Percentiles rank a stretch among this genome's conserved stretches.
Conservation (phyloP, 2,329 filamentous ascomycete genomes). For the Pseudogymnoascus sp. region DNA sequence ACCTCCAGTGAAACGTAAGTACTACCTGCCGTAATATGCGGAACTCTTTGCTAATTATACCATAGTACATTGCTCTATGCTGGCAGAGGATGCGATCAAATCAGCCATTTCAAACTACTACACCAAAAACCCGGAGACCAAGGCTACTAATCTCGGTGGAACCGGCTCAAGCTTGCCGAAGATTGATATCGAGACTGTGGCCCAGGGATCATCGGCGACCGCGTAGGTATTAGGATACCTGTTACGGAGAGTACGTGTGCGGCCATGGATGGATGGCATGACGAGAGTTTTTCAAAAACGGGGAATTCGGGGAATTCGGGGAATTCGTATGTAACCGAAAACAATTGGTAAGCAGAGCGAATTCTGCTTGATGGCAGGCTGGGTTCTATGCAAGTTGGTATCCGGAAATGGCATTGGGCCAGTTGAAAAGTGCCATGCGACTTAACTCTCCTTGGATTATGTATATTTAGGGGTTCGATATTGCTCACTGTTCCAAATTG, state of each 20-base stretch:
- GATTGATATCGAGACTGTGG: slow-evolving; percentile 52
- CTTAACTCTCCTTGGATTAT: slow-evolving; percentile 3
- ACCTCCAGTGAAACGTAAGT: slow-evolving; percentile 78
- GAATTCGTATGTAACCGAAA: slow-evolving; percentile 1
- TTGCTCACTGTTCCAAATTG: slow-evolving; percentile 6
- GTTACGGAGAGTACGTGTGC: neutral
- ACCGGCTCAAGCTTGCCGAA: slow-evolving; percentile 63
- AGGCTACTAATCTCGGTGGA: slow-evolving; percentile 68
- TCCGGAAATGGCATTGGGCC: neutral
- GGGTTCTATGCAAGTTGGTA: slow-evolving; percentile 5
- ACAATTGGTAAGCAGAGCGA: slow-evolving; percentile 1
- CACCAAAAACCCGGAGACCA: slow-evolving; percentile 76
- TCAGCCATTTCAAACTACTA: slow-evolving; percentile 87
- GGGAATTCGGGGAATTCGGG: neutral
- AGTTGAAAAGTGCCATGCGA: slow-evolving; percentile 1
- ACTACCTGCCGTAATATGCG: neutral
- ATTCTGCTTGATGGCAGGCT: slow-evolving; percentile 4
- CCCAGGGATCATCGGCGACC: slow-evolving; percentile 33
- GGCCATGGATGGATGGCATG: neutral
- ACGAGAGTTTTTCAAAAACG: neutral
- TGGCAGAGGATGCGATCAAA: slow-evolving; percentile 89
- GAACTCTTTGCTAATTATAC: slow-evolving; percentile 21
- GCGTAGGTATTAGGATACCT: slow-evolving; percentile 7
- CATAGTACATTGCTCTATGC: slow-evolving; percentile 82
- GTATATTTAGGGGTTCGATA: slow-evolving; percentile 8